A percentile compares a stretch with the other conserved stretches of the same genome.
Evolutionary conservation across 768 basidiomycete genomes (phyloP).

Genomic region (Cystofilobasidium macerans): DNA sequence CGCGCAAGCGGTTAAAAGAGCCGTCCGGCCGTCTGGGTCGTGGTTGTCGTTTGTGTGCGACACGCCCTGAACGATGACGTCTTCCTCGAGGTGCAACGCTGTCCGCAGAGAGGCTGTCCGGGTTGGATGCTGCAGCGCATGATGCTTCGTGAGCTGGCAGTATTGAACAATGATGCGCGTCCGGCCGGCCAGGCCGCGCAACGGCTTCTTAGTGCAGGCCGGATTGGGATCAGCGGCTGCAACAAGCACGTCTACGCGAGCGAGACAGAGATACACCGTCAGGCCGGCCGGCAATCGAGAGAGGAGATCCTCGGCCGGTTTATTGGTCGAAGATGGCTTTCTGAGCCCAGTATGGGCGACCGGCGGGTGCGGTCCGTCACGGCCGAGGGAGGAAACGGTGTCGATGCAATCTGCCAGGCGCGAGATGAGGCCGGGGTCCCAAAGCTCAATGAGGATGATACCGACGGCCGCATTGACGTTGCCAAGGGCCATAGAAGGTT

Average conservation of each 20-base stretch:
- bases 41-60: constrained; percentile 39
- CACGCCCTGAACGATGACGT: constrained; percentile 45
- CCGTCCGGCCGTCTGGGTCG: constrained; percentile 31
- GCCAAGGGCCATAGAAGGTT: constrained; percentile 26
- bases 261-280: constrained; percentile 49
- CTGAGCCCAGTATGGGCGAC: constrained; percentile 34
- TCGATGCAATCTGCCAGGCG: constrained; percentile 47
- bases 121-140: constrained; percentile 22
- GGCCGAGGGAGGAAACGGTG: constrained; percentile 14
- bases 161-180: constrained; percentile 50
- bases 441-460: constrained; percentile 54
- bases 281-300: constrained; percentile 49
- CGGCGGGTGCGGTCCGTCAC: constrained; percentile 32
- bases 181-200: constrained; percentile 55
- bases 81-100: constrained; percentile 48
- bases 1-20: constrained; percentile 44
- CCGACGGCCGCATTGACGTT: constrained; percentile 49
- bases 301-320: constrained; percentile 24
- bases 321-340: constrained; percentile 5
- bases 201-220: constrained; percentile 51
- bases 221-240: constrained; percentile 76
- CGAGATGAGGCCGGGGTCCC: constrained; percentile 52
- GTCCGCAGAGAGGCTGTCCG: constrained; percentile 16
- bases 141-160: constrained; percentile 43
- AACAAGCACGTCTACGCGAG: constrained; percentile 54